Evolutionary conservation across 2,329 filamentous ascomycete genomes (phyloP).

Genomic region (Neofusicoccum parvum): DNA sequence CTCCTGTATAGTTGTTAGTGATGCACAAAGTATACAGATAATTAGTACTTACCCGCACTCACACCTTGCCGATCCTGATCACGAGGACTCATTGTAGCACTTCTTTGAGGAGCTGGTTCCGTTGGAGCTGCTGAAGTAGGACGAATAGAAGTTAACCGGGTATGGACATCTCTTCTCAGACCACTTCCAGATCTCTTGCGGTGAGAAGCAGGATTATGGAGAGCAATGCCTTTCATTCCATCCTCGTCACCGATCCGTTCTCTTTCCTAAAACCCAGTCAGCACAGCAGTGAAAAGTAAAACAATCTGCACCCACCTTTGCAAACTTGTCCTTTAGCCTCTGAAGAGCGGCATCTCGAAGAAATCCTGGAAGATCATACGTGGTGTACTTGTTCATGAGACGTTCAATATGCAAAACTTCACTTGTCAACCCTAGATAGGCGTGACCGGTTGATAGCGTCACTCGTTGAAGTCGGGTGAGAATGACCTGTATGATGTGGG

Average conservation of each 20-base stretch:
- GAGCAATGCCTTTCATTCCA: conserved; percentile 85
- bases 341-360: conserved; percentile 80
- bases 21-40: not conserved
- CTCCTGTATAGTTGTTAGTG: conserved; percentile 52
- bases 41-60: conserved; percentile 29
- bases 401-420: conserved; percentile 93
- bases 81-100: conserved; percentile 27
- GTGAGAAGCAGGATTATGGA: conserved; percentile 77
- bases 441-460: conserved; percentile 90
- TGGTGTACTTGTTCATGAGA: conserved; percentile 90
- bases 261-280: conserved; percentile 56
- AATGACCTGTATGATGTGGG: conserved; percentile 97
- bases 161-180: conserved; percentile 79
- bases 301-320: conserved; percentile 41
- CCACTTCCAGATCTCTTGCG: conserved; percentile 72
- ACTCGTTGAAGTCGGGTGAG: conserved; percentile 91
- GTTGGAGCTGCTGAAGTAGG: conserved; percentile 30
- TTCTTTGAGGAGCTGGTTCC: conserved; percentile 23
- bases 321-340: conserved; percentile 90
- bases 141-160: conserved; percentile 55
- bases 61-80: conserved; percentile 36
- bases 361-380: conserved; percentile 87
- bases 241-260: conserved; percentile 82
- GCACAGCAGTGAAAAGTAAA: not conserved
- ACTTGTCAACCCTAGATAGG: conserved; percentile 86